These are phyloP conservation scores for Clonostachys byssicola DNA, from an alignment of 2,329 filamentous ascomycete genomes.

Conservation along the genomic window DNA sequence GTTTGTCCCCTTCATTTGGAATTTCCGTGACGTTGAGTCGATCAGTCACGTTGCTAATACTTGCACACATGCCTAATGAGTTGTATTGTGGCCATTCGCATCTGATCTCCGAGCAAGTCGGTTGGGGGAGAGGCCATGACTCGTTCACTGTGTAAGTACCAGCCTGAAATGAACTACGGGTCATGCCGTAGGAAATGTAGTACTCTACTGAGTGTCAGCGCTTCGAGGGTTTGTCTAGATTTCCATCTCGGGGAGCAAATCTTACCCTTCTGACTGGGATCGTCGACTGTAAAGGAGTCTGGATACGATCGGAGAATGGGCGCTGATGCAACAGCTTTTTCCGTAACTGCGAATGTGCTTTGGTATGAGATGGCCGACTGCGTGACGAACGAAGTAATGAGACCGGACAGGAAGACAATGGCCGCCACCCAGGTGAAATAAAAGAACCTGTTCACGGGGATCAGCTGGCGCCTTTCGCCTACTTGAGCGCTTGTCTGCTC, in stretches of 20 bases:
- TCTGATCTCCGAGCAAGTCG: conserved; percentile 1
- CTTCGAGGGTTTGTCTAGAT: too few relatives aligned
- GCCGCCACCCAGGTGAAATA: conserved; percentile 1
- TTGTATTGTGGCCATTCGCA: conserved; percentile 1
- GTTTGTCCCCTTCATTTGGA: too few relatives aligned
- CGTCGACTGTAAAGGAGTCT: too few relatives aligned
- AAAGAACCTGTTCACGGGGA: neutral
- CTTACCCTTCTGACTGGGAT: too few relatives aligned
- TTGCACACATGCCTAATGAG: conserved; percentile 2
- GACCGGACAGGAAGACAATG: conserved; percentile 4
- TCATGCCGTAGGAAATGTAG: neutral
- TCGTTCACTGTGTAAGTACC: conserved; percentile 1
- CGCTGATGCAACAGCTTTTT: neutral
- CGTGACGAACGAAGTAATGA: conserved; percentile 8
- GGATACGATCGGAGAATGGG: too few relatives aligned
- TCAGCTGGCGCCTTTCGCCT: neutral
- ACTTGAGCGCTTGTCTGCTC: neutral
- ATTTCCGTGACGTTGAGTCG: neutral
- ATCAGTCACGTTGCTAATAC: conserved; percentile 2
- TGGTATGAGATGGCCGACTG: conserved; percentile 7
- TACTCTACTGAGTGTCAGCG: too few relatives aligned
- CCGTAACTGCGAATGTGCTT: neutral
- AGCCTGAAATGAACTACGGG: conserved; percentile 1
- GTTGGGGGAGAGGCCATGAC: conserved; percentile 1
- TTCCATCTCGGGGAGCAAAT: too few relatives aligned